phyloP scores from a whole-genome alignment of 352 stramenopile species.

The Phytopythium vexans region DNA sequence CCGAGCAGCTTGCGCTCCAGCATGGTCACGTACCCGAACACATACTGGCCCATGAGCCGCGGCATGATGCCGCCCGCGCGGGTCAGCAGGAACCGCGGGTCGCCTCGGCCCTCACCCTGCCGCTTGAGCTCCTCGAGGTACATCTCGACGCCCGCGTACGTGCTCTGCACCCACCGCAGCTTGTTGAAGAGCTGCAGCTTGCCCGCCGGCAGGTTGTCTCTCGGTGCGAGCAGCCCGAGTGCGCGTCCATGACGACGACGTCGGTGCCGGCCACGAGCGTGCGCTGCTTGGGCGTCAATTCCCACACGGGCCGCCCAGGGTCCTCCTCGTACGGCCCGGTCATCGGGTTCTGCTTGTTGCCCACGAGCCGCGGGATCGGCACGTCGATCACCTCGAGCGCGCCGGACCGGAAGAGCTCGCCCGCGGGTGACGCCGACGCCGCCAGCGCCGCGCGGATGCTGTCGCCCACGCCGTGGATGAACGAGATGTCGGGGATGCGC shows the following conservation, averaged over 20 bases:
- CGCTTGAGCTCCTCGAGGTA: slow-evolving; percentile 16
- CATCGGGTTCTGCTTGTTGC: slow-evolving; percentile 31
- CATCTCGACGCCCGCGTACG: slow-evolving; percentile 35
- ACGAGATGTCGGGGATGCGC: slow-evolving; percentile 24
- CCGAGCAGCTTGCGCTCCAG: slow-evolving; percentile 34
- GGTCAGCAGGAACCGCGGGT: slow-evolving; percentile 29
- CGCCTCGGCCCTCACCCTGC: not conserved
- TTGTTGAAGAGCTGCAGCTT: slow-evolving; percentile 25
- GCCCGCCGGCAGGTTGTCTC: slow-evolving; percentile 26
- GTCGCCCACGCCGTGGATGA: slow-evolving; percentile 23
- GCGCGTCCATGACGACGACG: slow-evolving; percentile 32
- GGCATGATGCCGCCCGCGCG: slow-evolving; percentile 39
- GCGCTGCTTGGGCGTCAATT: slow-evolving; percentile 22
- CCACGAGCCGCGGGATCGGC: slow-evolving; percentile 24
- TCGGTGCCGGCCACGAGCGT: slow-evolving; percentile 21
- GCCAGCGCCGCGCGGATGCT: slow-evolving; percentile 25
- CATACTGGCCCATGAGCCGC: slow-evolving; percentile 38
- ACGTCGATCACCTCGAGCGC: slow-evolving; percentile 25
- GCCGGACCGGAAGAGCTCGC: slow-evolving; percentile 26
- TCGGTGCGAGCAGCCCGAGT: slow-evolving; percentile 23
- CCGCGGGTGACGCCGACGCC: slow-evolving; percentile 11
- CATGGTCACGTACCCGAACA: slow-evolving; percentile 35
- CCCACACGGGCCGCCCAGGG: slow-evolving; percentile 20
- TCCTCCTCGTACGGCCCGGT: slow-evolving; percentile 22
- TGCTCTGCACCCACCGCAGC: slow-evolving; percentile 39